Base-by-base conservation (phyloP, 306 rosid species). In the Lathyrus oleraceus region DNA sequence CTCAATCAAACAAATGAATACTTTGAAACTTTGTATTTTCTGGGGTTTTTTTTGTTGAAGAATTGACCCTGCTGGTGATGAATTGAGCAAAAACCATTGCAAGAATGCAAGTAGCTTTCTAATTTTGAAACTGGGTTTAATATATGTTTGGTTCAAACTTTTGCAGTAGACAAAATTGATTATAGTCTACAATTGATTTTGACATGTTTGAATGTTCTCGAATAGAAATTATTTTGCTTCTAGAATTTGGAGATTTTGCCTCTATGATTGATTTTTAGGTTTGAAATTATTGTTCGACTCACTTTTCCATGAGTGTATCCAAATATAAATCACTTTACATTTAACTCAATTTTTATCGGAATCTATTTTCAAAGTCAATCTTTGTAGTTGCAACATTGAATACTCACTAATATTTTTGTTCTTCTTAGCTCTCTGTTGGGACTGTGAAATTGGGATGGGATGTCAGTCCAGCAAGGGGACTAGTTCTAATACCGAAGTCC, bases 371-470 rank as follows among this genome's bases (percentile, higher is more conserved):
- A 13, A 4, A 14, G 1, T 44, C 17, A 44, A 1, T 44, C n/a
- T 44, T 44, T 14, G 49, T 44, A 5, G 5, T 2, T 13, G 49
- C 49, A 43, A n/a, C 14, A 13, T n/a, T 7, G n/a, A 43, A 43
- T n/a, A 13, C 48, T 12, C 48, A 35, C 39, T 35, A 35, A 35
- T 5, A 11, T 21, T 68, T 45, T 44, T 27, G 64, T 64, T 71
- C 14, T 70, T 65, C 20, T 64, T 11, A 67, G 67, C 44, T 63
- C 4, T 27, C 3, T 32, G 43, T 69, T 53, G 40, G 58, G 58
- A 10, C 21, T 28, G 39, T 57, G 30, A 70, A 81, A 6, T 70
- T 61, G 61, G 56, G 88, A 87, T 94, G 97, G 98, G 98, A 66
- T 78, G 88, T 25, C 86, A 80, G 42, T 73, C 78, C 53, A 85